phyloP scores from a whole-genome alignment of 2,329 filamentous ascomycete genomes.

The Hypoxylon rubiginosum region DNA sequence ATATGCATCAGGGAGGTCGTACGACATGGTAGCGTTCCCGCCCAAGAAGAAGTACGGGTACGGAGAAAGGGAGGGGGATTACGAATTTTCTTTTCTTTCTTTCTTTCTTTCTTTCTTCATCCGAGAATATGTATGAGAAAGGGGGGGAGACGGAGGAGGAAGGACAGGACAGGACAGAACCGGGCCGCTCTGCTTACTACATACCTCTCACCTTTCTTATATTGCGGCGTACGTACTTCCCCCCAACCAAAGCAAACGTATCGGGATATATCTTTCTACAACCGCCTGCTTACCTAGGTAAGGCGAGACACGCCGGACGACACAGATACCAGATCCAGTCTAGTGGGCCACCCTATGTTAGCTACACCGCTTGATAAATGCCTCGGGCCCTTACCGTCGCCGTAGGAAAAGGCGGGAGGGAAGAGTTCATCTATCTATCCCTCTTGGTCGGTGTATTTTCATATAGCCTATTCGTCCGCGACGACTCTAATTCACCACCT shows the following conservation, averaged over 20 bases:
- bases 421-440: too few species aligned
- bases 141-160: neutral
- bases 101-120: neutral
- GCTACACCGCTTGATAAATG: neutral
- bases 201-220: neutral
- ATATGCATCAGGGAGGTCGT: neutral
- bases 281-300: conserved; percentile 1
- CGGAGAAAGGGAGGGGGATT: neutral
- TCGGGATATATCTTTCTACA: neutral
- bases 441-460: neutral
- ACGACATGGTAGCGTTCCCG: neutral
- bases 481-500: neutral
- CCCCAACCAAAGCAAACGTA: neutral
- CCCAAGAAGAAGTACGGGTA: neutral
- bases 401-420: neutral
- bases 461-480: neutral
- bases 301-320: neutral
- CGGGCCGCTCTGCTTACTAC: neutral
- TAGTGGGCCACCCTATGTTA: neutral
- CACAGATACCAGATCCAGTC: neutral
- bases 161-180: neutral
- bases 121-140: neutral
- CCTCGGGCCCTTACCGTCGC: neutral
- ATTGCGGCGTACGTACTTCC: neutral
- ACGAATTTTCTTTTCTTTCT: neutral